These are phyloP conservation scores for Cochlearia excelsa DNA, from an alignment of 345 rosid genomes.

Conservation along the genomic window DNA sequence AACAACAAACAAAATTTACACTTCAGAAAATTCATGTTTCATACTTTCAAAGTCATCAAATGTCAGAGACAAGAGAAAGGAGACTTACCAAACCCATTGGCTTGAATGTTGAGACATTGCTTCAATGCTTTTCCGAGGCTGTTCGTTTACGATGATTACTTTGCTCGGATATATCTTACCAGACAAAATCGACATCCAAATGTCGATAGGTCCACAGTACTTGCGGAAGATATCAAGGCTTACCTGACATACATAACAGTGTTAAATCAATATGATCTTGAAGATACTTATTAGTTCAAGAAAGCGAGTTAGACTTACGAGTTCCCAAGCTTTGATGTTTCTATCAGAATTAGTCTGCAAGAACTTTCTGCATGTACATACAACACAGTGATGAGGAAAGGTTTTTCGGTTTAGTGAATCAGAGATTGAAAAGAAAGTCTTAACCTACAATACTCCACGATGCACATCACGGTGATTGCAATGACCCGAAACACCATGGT, in stretches of 20 bases:
- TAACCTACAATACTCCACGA: conserved; percentile 58
- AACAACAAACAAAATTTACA: neutral
- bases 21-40: conserved; percentile 6
- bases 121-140: conserved; percentile 56
- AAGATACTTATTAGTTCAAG: neutral
- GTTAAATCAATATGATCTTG: neutral
- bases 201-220: conserved; percentile 69
- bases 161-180: conserved; percentile 22
- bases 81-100: conserved; percentile 83
- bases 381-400: conserved; percentile 23
- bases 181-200: conserved; percentile 55
- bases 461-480: conserved; percentile 75
- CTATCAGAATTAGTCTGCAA: conserved; percentile 42
- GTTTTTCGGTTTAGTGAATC: conserved; percentile 9
- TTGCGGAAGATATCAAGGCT: conserved; percentile 68
- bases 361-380: conserved; percentile 49
- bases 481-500: conserved; percentile 78
- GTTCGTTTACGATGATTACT: conserved; percentile 40
- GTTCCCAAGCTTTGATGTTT: conserved; percentile 75
- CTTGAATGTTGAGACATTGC: conserved; percentile 84
- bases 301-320: conserved; percentile 40
- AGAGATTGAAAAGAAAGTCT: conserved; percentile 4
- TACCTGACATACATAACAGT: conserved; percentile 38
- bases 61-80: conserved; percentile 6
- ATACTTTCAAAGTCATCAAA: conserved; percentile 9